Conservation (phyloP, 169 alveolate genomes). For the Plasmodium cynomolgi region DNA sequence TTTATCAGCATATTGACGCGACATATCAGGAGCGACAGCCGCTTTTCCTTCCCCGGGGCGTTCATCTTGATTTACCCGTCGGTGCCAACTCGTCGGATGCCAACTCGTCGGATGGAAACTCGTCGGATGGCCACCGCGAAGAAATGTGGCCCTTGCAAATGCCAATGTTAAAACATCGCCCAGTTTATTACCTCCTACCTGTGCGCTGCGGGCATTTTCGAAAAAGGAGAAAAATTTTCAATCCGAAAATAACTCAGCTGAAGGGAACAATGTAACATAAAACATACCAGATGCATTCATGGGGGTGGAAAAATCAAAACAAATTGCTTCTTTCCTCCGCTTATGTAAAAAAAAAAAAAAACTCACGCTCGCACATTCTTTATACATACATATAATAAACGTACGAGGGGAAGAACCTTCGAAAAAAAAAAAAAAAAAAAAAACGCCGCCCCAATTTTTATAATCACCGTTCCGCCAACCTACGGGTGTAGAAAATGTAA, state of each 20-base stretch:
- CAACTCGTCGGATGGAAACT: not conserved
- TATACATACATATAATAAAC: not conserved
- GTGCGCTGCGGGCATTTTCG: not conserved
- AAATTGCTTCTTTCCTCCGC: not conserved
- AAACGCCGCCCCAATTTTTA: not conserved
- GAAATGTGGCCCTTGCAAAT: not conserved
- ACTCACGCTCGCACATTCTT: not conserved
- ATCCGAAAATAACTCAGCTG: not conserved
- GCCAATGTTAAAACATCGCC: too few relatives aligned
- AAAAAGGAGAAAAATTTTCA: not conserved
- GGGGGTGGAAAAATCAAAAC: not conserved
- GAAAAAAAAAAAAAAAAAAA: not conserved
- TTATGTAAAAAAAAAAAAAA: too few relatives aligned
- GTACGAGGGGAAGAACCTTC: not conserved
- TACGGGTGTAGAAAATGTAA: not conserved
- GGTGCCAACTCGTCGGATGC: not conserved
- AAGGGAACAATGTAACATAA: not conserved
- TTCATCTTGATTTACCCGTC: slow-evolving; percentile 18
- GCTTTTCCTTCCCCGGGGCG: slow-evolving; percentile 44
- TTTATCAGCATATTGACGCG: slow-evolving; percentile 77
- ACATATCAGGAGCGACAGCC: slow-evolving; percentile 43
- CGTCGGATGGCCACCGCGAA: not conserved
- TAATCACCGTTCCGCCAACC: not conserved
- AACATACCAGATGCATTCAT: not conserved
- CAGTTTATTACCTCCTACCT: not conserved